Conservation (phyloP, 495 filamentous ascomycete species). For the Podospora pseudocomata region DNA sequence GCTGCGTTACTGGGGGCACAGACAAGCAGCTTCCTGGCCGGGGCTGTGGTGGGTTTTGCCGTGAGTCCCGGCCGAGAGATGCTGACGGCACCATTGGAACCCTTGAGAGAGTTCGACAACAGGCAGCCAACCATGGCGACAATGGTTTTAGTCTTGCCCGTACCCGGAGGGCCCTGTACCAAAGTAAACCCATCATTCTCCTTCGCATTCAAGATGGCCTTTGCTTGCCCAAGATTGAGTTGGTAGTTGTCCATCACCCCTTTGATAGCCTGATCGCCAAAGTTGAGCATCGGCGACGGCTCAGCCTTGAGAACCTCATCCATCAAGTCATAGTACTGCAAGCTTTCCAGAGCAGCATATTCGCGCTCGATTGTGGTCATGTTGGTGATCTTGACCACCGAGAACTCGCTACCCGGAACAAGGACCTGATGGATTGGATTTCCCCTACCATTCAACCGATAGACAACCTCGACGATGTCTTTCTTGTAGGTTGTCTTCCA, state of each 20-base stretch:
- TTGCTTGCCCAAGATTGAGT: conserved; percentile 87
- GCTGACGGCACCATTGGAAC: conserved; percentile 42
- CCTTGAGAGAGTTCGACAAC: conserved; percentile 57
- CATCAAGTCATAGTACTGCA: conserved; percentile 94
- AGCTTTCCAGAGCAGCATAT: conserved; percentile 81
- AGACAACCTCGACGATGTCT: conserved; percentile 75
- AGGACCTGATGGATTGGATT: conserved; percentile 41
- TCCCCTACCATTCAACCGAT: conserved; percentile 63
- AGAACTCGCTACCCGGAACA: conserved; percentile 62
- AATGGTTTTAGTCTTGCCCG: conserved; percentile 98
- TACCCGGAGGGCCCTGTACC: conserved; percentile 93
- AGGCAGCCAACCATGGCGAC: conserved; percentile 91
- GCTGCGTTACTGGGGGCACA: conserved; percentile 97
- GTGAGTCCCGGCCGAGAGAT: conserved; percentile 48
- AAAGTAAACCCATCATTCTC: conserved; percentile 95
- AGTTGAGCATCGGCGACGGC: conserved; percentile 79
- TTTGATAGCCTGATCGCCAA: conserved; percentile 65
- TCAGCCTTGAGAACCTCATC: conserved; percentile 84
- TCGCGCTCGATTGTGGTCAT: conserved; percentile 92
- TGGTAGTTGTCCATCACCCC: conserved; percentile 68
- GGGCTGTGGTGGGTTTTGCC: conserved; percentile 27
- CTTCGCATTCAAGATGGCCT: conserved; percentile 82
- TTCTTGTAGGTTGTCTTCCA: conserved; percentile 75
- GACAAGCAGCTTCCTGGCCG: conserved; percentile 79
- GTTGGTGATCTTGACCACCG: conserved; percentile 75